A percentile compares a stretch with the other conserved stretches of the same genome.
Evolutionary conservation across 352 stramenopile genomes (phyloP).

Genomic region (Globisporangium apiculatum): DNA sequence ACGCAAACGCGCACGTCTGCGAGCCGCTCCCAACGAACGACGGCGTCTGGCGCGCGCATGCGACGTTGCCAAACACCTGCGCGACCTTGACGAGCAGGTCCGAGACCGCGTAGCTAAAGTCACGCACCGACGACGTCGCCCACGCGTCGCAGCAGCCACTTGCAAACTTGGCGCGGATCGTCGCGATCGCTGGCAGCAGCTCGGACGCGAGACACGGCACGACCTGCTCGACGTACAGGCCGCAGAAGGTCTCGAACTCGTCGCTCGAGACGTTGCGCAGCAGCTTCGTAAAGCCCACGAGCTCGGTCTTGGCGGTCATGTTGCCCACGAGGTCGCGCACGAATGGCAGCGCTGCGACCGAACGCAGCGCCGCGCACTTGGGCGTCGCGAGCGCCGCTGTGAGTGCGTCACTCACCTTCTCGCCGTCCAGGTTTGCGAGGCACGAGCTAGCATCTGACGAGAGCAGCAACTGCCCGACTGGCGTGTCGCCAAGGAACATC

Average conservation of each 20-base stretch:
- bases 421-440: conserved; percentile 58
- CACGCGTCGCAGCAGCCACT: conserved; percentile 50
- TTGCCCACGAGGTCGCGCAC: conserved; percentile 35
- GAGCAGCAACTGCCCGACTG: conserved; percentile 31
- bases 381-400: conserved; percentile 24
- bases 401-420: conserved; percentile 27
- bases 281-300: conserved; percentile 22
- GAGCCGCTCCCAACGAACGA: conserved; percentile 20
- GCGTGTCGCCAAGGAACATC: conserved; percentile 20
- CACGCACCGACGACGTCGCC: conserved; percentile 25
- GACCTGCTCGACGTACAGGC: conserved; percentile 31
- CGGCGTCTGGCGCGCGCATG: conserved; percentile 45
- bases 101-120: conserved; percentile 57
- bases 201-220: conserved; percentile 46
- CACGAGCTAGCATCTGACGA: conserved; percentile 36
- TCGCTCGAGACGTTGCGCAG: conserved; percentile 20
- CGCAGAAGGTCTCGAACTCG: conserved; percentile 46
- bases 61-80: conserved; percentile 41
- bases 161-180: conserved; percentile 34
- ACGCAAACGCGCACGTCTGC: conserved; percentile 48
- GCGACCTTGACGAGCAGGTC: conserved; percentile 46
- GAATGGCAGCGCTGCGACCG: conserved; percentile 31
- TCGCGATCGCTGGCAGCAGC: conserved; percentile 43
- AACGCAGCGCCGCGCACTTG: conserved; percentile 25
- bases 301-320: conserved; percentile 17